Base-by-base conservation (phyloP, 2,329 filamentous ascomycete species). In the Cordyceps cateniannulata region DNA sequence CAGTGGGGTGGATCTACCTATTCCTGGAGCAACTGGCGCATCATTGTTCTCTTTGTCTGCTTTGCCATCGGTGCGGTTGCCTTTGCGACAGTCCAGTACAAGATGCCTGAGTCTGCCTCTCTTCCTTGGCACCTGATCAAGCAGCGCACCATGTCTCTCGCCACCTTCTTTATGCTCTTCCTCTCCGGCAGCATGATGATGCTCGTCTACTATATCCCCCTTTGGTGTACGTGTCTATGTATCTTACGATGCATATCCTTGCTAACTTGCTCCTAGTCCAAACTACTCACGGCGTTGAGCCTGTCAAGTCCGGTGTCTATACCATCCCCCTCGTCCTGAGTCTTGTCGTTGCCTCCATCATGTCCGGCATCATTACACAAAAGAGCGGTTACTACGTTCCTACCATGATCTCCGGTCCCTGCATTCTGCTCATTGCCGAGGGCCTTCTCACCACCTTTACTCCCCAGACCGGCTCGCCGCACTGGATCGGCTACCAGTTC, bases 401-500 rank as follows among this genome's bases (percentile, higher is more conserved):
- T 0, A 77, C 77, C 22, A 84, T 85, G 81, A 72, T 85, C 18
- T 47, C 77, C 18, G 77, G 77, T 8, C 77, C 82, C 3, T 73
- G 75, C 63, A 70, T 82, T 64, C 78, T 79, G 75, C 73, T 80
- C 7, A 64, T 82, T 9, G 83, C 82, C 24, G 73, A 80, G 55
- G 85, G 85, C 2, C 76, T 87, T 14, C 73, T 87, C 65, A 84
- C 77, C 59, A 87, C 83, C 0, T 78, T 86, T 35, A 72, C 69
- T 18, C 77, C 79, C 1, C 64, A 70, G 54, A 81, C 80, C 16
- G 70, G 72, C 3, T 76, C 78, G 1, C 70, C 75, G 2, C 76
- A 81, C 62, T 87, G 85, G 85, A 83, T 86, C 60, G 81, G 76
- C 14, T 87, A 76, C 66, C 83, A 87, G 66, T 81, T 84, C 60